Percentiles rank a stretch among this genome's conserved stretches.
Conservation (phyloP, 257 asterid genomes). For the Scutellaria barbata region DNA sequence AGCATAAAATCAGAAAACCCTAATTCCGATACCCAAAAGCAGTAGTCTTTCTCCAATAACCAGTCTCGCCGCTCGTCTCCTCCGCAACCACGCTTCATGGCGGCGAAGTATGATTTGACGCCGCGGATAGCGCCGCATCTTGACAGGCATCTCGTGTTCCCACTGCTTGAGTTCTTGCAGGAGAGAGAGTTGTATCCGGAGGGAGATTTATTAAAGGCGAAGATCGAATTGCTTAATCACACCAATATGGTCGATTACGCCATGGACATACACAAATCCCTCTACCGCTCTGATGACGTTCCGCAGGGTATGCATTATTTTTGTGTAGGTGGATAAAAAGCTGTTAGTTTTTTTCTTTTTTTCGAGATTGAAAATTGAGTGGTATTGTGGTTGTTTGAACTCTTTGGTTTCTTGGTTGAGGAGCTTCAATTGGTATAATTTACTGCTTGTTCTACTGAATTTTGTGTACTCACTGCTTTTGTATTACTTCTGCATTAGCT, state of each 20-base stretch:
- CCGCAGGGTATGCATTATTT: conserved; percentile 64
- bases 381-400: background rate
- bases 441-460: no score
- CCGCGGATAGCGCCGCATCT: conserved; percentile 79
- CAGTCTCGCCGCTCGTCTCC: conserved; percentile 17
- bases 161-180: conserved; percentile 86
- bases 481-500: no score
- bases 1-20: background rate
- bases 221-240: conserved; percentile 77
- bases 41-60: background rate
- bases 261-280: conserved; percentile 93
- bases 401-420: background rate
- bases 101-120: conserved; percentile 83
- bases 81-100: conserved; percentile 41
- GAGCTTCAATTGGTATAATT: no score
- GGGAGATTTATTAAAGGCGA: conserved; percentile 79
- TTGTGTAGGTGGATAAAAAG: no score
- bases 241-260: conserved; percentile 98
- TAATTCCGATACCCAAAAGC: background rate
- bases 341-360: no score
- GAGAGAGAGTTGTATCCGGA: conserved; percentile 72
- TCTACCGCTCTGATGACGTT: conserved; percentile 87
- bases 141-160: conserved; percentile 90
- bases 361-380: no score
- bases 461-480: no score